A percentile compares a stretch with the other conserved stretches of the same genome.
These are phyloP conservation scores for Cryphonectria japonica DNA, from an alignment of 2,329 filamentous ascomycete genomes.

Conservation along the genomic window DNA sequence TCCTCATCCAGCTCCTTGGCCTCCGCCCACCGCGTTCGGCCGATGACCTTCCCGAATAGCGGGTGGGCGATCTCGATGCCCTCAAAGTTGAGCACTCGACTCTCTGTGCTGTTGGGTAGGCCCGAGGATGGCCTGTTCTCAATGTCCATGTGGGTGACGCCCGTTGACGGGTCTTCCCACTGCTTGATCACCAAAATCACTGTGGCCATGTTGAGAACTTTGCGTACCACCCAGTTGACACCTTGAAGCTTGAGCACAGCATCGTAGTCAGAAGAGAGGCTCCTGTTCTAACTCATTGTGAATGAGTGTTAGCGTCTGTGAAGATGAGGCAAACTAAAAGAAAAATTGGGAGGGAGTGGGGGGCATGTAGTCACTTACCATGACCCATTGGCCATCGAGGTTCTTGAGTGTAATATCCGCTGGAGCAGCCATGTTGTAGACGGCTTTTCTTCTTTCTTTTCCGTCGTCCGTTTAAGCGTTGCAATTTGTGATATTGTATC, in stretches of 20 bases:
- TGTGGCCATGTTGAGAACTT: conserved; percentile 29
- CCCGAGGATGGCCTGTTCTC: background rate
- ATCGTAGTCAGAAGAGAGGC: conserved; percentile 28
- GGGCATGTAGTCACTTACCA: too few species aligned
- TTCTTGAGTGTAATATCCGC: too few species aligned
- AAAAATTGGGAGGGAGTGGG: too few species aligned
- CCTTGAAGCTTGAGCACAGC: conserved; percentile 29
- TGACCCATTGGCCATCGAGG: too few species aligned
- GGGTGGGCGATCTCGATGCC: background rate
- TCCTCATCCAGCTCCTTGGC: background rate
- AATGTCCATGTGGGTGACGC: conserved; percentile 11
- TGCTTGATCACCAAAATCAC: conserved; percentile 26
- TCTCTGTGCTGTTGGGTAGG: background rate
- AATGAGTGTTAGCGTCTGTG: too few species aligned
- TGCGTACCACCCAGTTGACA: conserved; percentile 31
- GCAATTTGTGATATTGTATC: too few species aligned
- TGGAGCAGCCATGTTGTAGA: too few species aligned
- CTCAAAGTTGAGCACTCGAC: background rate
- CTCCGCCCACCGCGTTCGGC: background rate
- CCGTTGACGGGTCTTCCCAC: conserved; percentile 16
- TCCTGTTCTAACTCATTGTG: too few species aligned
- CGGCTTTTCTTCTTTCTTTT: too few species aligned
- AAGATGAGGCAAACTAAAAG: too few species aligned
- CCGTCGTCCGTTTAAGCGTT: too few species aligned
- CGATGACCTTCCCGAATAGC: background rate